Evolutionary conservation across 2,329 filamentous ascomycete genomes (phyloP), one percentile per base, ranked within the genome.

Genomic region (Meredithiella fracta): DNA sequence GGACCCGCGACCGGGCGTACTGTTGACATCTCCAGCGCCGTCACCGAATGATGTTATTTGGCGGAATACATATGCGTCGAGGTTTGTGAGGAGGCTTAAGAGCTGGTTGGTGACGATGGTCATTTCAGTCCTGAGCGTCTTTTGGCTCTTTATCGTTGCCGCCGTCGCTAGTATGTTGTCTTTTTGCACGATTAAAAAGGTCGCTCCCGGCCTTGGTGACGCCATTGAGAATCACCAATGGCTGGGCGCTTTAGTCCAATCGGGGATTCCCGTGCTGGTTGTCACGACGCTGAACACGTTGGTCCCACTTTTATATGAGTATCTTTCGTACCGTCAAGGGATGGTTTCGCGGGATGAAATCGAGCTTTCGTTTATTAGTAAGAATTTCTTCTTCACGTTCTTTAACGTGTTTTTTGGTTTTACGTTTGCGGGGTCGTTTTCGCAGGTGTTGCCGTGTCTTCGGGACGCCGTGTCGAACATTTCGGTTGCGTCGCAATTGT

Each of bases 371-470:
- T 76, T 94, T 47, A 91, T 98, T 61, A 95, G 88, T 55, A 98
- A 98, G 72, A 98, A 97, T 68, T 98, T 97, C 71, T 95, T 97
- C 75, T 98, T 98, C 67, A 90, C 86, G 8, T 98, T 98, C 69
- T 97, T 98, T 78, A 98, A 98, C 69, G 87, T 97, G 57, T 98
- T 98, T 69, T 78, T 97, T 53, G 80, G 97, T 47, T 96, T 97
- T 67, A 94, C 91, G 1, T 77, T 92, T 25, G 86, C 94, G 49
- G 86, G 85, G 55, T 88, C 89, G 3, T 87, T 86, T 69, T 80
- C 84, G 40, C 80, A 83, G 55, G 86, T 95, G 64, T 81, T 81
- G 68, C 73, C 74, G 34, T 77, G 85, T 54, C 74, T 97, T 50
- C 80, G 80, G 55, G 78, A 91, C 51, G 79, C 83, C 8, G 74